Evolutionary conservation across 2,329 filamentous ascomycete species (phyloP).

Genomic region (Calonectria pseudoreteaudii): DNA sequence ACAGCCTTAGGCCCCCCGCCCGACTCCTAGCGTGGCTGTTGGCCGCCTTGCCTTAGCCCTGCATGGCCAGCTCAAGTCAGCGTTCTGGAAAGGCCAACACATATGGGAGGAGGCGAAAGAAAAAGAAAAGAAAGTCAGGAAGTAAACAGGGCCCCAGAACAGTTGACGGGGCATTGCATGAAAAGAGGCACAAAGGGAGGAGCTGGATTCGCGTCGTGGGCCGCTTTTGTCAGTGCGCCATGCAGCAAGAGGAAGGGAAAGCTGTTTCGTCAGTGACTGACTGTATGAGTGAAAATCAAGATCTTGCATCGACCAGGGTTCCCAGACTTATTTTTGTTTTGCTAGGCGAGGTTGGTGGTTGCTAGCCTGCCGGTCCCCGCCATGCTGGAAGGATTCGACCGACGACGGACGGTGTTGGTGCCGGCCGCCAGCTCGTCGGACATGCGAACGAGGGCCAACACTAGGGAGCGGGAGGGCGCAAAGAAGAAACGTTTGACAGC

Average conservation of each 20-base stretch:
- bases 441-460: not conserved
- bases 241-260: not conserved
- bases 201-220: not conserved
- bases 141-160: not conserved
- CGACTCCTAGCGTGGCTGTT: not conserved
- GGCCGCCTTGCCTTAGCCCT: conserved; percentile 11
- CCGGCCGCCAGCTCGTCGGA: not conserved
- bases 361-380: not conserved
- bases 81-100: conserved; percentile 11
- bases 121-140: not conserved
- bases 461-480: not conserved
- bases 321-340: not conserved
- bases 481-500: conserved; percentile 2
- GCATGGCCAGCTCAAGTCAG: conserved; percentile 15
- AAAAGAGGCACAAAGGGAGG: not conserved
- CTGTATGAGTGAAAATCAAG: not conserved
- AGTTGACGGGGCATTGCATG: not conserved
- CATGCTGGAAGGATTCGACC: not conserved
- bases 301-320: not conserved
- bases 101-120: not conserved
- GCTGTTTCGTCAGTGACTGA: not conserved
- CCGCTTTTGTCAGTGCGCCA: not conserved
- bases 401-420: not conserved
- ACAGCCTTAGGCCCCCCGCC: not conserved
- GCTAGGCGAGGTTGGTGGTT: not conserved